Evolutionary conservation across 768 basidiomycete genomes (phyloP), one percentile per base, ranked within the genome.

Genomic region (Agaricus sinodeliciosus): DNA sequence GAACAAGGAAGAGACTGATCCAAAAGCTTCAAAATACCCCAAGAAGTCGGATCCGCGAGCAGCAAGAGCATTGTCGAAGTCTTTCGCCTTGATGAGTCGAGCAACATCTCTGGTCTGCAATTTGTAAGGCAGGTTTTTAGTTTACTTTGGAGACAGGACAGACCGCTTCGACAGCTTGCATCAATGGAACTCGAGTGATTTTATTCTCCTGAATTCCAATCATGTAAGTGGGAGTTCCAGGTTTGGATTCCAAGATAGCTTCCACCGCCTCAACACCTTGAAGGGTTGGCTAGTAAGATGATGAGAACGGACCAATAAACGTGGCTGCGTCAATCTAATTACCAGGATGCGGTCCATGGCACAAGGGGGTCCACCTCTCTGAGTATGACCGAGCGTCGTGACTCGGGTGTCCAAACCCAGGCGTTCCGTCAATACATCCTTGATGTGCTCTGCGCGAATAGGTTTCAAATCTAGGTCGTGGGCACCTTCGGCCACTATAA

Each of bases 401-500:
- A 99, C 96, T 44, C 96, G 79, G 1, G 95, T 94, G 67, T 98
- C 96, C 27, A 99, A 81, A 0, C 90, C 89, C 22, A 98, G 80
- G 13, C 87, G 80, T 27, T 96, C 84, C 0, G 87, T 73, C 9
- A 98, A 80, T 35, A 99, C 82, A 18, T 90, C 79, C 70, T 94
- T 98, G 69, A 99, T 84, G 63, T 94, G 82, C 27, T 91, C 90
- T 15, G 93, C 85, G 41, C 78, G 84, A 65, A 99, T 97, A n/a
- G 93, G 93, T 26, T 95, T 84, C 43, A 98, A 80, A 60, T 88
- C 75, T 45, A 76, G 71, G 66, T 98, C 95, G 44, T 88, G 83
- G 9, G 96, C 95, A 19, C 96, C 96, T 70, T 99, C 96, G 1
- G 96, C 95, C 39, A 98, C 87, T 58, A 99, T 96, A 54, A 99